These are phyloP conservation scores for Termitomyces sp. DNA, from an alignment of 768 basidiomycete species.

Conservation along the genomic window DNA sequence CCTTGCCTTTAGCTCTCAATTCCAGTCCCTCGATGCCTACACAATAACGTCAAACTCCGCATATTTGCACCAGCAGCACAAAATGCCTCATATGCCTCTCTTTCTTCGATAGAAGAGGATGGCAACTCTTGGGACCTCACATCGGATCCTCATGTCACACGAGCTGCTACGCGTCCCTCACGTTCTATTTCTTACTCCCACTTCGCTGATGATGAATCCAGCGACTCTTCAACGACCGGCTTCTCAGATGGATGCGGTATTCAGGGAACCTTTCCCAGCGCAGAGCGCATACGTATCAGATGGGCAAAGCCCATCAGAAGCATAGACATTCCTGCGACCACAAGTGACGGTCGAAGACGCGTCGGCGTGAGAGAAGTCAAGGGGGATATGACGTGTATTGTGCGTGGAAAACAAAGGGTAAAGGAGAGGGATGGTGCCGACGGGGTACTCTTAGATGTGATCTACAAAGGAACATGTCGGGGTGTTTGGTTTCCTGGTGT, in stretches of 20 bases:
- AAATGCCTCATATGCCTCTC: constrained; percentile 61
- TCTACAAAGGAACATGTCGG: constrained; percentile 70
- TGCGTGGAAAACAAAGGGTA: constrained; percentile 47
- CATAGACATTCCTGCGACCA: constrained; percentile 35
- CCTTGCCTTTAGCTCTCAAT: constrained; percentile 54
- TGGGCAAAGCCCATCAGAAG: constrained; percentile 67
- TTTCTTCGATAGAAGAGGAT: constrained; percentile 75
- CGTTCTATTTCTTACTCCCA: constrained; percentile 60
- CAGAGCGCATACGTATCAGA: constrained; percentile 69
- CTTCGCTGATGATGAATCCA: constrained; percentile 80
- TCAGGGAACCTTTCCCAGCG: constrained; percentile 75
- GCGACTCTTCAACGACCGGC: constrained; percentile 56
- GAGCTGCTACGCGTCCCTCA: constrained; percentile 40
- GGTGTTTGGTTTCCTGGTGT: constrained; percentile 83
- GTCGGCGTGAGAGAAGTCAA: constrained; percentile 67
- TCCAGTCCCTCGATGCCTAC: constrained; percentile 72
- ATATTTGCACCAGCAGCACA: constrained; percentile 60
- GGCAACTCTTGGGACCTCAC: constrained; percentile 67
- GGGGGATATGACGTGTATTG: constrained; percentile 58
- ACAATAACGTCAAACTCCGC: constrained; percentile 68
- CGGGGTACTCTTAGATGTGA: constrained; percentile 59
- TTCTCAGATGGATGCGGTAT: constrained; percentile 60
- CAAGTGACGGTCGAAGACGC: constrained; percentile 51
- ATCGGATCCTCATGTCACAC: constrained; percentile 71
- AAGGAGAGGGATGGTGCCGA: constrained; percentile 31